Base-by-base conservation (phyloP, 2,329 filamentous ascomycete species). In the Cytospora leucostoma region DNA sequence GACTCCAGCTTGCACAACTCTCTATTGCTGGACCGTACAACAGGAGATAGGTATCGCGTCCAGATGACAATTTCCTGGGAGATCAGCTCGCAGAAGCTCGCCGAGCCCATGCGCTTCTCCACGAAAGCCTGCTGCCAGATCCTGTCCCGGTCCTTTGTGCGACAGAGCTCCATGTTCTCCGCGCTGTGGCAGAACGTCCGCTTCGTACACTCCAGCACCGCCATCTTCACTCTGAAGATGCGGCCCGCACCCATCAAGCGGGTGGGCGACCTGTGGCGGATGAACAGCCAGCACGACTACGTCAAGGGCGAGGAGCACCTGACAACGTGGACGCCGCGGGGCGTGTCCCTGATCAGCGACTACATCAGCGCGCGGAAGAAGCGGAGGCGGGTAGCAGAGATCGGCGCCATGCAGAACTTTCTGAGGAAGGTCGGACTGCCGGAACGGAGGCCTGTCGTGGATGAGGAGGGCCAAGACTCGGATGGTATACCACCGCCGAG, bases 301-400 rank as follows among this genome's bases (percentile, higher is more conserved):
- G 91, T 99, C 70, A 97, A 97, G 75, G 95, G 95, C 61, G 93
- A 99, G 76, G 95, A 99, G 75, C 84, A 88, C 56, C 80, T 99
- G 47, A 87, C 82, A 2, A 87, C 88, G 62, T 99, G 95, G 95
- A 87, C 88, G 8, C 94, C 95, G 2, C 86, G 95, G 50, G 93
- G 95, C 40, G 91, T 98, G 3, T 96, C 92, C 0, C 79, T 99
- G 0, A 89, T 99, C n/a, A 87, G 88, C 63, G 95, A 99, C 75
- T 97, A 89, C 71, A 89, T 97, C 61, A 77, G 82, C 12, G 84
- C 90, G 7, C 88, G 88, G 65, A 92, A 91, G 76, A 89, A 90
- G 72, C 88, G 88, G 69, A 82, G 84, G 63, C 88, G 93, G 17
- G 82, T 90, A 34, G 87, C 88, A 10, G 94, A 97, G 71, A 88